Evolutionary conservation across 1,139 yeast species (phyloP).

Genomic region (Candida frijolesensis): DNA sequence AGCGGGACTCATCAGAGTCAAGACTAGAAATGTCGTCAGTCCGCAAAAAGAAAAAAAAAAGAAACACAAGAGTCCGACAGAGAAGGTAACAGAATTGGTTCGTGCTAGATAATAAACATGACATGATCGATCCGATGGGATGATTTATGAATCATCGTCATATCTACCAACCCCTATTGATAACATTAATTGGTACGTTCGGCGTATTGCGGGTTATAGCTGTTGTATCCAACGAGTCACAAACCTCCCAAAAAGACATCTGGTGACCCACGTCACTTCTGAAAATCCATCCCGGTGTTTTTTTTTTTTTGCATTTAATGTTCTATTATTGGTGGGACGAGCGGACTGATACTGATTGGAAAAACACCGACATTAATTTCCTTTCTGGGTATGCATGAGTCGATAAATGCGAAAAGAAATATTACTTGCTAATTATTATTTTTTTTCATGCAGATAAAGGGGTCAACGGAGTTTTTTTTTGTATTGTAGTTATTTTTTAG

Average conservation of each 20-base stretch:
- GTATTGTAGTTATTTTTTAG: not conserved
- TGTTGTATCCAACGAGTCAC: not conserved
- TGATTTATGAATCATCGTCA: not conserved
- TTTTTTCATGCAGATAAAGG: not conserved
- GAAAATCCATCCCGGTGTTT: not conserved
- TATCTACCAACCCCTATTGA: too few species aligned
- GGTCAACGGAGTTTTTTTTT: not conserved
- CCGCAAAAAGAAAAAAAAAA: not conserved
- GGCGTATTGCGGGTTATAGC: too few species aligned
- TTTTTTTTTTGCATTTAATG: not conserved
- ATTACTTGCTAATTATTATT: not conserved
- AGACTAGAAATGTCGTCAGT: too few species aligned
- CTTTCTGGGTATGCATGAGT: not conserved
- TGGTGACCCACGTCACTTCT: not conserved
- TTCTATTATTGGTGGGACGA: not conserved
- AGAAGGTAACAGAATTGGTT: not conserved
- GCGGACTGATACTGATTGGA: not conserved
- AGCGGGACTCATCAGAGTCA: conserved; percentile 1
- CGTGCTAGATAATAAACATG: too few species aligned
- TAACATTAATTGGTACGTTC: too few species aligned
- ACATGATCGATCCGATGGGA: not conserved
- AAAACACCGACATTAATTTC: conserved; percentile 3
- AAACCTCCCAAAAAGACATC: not conserved
- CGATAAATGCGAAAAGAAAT: not conserved
- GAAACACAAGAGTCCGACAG: not conserved